Evolutionary conservation across 352 stramenopile species (phyloP).

Genomic region (Phytophthora citricola): DNA sequence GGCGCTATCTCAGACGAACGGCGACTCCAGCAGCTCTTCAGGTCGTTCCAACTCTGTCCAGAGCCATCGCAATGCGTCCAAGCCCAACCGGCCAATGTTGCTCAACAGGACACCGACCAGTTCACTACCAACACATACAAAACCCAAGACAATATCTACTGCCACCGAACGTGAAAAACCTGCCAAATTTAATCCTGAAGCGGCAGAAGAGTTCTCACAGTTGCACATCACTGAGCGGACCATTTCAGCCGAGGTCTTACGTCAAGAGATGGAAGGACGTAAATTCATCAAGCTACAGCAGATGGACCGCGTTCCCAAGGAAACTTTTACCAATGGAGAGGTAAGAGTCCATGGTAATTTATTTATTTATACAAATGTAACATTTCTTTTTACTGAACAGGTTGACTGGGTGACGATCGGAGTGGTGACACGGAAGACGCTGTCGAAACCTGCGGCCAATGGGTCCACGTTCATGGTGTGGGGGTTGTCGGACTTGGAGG

Average conservation of each 20-base stretch:
- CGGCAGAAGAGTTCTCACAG: slow-evolving; percentile 61
- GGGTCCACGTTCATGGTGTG: slow-evolving; percentile 84
- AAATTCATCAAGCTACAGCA: slow-evolving; percentile 66
- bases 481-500: slow-evolving; percentile 73
- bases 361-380: slow-evolving; percentile 1
- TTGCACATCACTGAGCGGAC: slow-evolving; percentile 66
- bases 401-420: slow-evolving; percentile 87
- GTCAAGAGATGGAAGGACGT: slow-evolving; percentile 71
- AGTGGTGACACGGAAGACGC: slow-evolving; percentile 72
- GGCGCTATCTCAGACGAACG: slow-evolving; percentile 43
- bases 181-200: slow-evolving; percentile 24
- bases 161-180: slow-evolving; percentile 16
- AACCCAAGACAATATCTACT: slow-evolving; percentile 25
- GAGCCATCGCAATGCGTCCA: slow-evolving; percentile 12
- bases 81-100: slow-evolving; percentile 26
- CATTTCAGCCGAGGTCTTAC: slow-evolving; percentile 52
- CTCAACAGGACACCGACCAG: slow-evolving; percentile 17
- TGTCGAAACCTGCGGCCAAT: slow-evolving; percentile 70
- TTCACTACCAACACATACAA: slow-evolving; percentile 10
- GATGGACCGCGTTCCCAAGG: slow-evolving; percentile 62
- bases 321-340: slow-evolving; percentile 61
- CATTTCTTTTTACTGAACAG: slow-evolving; percentile 27
- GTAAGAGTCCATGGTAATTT: slow-evolving; percentile 29
- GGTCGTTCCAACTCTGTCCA: slow-evolving; percentile 18
- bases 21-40: slow-evolving; percentile 10